Evolutionary conservation across 2,329 filamentous ascomycete genomes (phyloP).

Genomic region (Monosporascus sp.): DNA sequence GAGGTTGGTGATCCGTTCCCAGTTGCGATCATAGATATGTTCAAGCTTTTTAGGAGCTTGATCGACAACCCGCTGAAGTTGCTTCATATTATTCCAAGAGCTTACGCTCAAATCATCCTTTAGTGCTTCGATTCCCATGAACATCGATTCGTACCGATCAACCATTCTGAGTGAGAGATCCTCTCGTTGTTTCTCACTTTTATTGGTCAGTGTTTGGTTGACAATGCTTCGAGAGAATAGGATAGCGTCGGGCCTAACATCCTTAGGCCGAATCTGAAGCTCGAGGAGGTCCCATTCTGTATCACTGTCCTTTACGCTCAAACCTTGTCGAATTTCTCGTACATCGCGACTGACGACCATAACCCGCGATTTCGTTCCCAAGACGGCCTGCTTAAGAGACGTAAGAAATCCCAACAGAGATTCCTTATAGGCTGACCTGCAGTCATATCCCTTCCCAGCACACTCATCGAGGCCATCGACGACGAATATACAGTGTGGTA

Average conservation of each 20-base stretch:
- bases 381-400: constrained; percentile 1
- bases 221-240: constrained; percentile 22
- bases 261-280: constrained; percentile 10
- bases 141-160: constrained; percentile 26
- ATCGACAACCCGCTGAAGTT: constrained; percentile 22
- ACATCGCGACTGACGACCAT: constrained; percentile 23
- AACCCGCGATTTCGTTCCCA: constrained; percentile 9
- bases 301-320: background rate
- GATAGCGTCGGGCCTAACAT: constrained; percentile 20
- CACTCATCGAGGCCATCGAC: constrained; percentile 24
- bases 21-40: constrained; percentile 26
- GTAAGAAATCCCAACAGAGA: constrained; percentile 14
- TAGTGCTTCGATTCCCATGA: constrained; percentile 29
- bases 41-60: constrained; percentile 22
- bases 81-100: constrained; percentile 20
- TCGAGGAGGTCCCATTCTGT: constrained; percentile 1
- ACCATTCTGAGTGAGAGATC: constrained; percentile 21
- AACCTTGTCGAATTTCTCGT: constrained; percentile 14
- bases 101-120: constrained; percentile 14
- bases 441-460: background rate
- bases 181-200: constrained; percentile 9
- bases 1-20: constrained; percentile 16
- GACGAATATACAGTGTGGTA: constrained; percentile 15
- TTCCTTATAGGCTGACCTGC: background rate
- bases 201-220: constrained; percentile 22